Conservation (phyloP, 2,329 filamentous ascomycete genomes). For the Eutypa lata region DNA sequence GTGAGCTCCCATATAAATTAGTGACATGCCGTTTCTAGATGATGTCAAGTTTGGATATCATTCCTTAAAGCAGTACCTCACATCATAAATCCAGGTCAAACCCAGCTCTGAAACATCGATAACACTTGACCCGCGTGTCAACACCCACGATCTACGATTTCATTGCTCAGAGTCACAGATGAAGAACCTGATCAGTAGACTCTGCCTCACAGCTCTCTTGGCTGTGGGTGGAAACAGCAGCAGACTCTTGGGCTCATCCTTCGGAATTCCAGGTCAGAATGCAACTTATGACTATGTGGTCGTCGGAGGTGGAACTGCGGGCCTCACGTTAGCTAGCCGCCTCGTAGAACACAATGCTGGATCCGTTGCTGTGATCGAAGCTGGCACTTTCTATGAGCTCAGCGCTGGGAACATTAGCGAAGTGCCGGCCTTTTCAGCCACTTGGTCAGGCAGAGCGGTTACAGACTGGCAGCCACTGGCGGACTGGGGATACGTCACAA, state of each 20-base stretch:
- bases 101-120: too few species aligned
- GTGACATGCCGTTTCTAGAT: too few species aligned
- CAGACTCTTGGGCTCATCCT: constrained; percentile 2
- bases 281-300: constrained; percentile 23
- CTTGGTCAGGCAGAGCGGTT: constrained; percentile 1
- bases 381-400: constrained; percentile 34
- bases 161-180: too few species aligned
- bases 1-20: too few species aligned
- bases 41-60: too few species aligned
- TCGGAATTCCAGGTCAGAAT: background rate
- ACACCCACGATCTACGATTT: too few species aligned
- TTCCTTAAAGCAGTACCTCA: too few species aligned
- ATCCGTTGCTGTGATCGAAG: constrained; percentile 38
- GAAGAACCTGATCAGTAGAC: too few species aligned
- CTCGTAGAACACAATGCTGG: constrained; percentile 30
- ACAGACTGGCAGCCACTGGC: constrained; percentile 10
- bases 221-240: too few species aligned
- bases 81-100: too few species aligned
- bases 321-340: constrained; percentile 32
- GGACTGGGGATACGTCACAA: constrained; percentile 24
- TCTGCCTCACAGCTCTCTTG: too few species aligned
- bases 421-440: constrained; percentile 12
- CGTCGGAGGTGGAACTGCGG: constrained; percentile 39
- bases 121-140: too few species aligned
- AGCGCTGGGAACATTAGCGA: constrained; percentile 17